Evolutionary conservation across 257 asterid species (phyloP).

Genomic region (Anisodus acutangulus): DNA sequence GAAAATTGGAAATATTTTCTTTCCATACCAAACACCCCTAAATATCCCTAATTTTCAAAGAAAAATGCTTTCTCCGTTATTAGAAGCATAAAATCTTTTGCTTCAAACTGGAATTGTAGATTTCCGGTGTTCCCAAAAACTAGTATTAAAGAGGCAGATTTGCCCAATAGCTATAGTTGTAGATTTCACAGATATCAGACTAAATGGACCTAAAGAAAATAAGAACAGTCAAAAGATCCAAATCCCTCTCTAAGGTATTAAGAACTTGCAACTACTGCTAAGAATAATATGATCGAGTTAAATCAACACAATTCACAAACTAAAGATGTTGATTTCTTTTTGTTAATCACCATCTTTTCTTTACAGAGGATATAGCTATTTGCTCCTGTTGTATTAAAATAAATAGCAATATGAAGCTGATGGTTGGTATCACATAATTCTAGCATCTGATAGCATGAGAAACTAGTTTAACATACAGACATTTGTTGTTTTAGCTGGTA

Average conservation of each 20-base stretch:
- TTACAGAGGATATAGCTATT: neutral
- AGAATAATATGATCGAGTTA: neutral
- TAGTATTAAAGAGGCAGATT: neutral
- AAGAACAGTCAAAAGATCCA: neutral
- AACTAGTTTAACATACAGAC: neutral
- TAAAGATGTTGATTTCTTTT: conserved; percentile 7
- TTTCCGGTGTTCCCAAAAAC: neutral
- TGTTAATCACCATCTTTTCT: neutral
- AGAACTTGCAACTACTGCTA: neutral
- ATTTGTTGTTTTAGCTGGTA: neutral
- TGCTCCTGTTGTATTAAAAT: neutral
- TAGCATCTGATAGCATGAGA: neutral
- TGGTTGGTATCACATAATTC: neutral
- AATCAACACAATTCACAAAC: neutral
- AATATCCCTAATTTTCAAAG: neutral
- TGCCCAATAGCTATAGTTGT: neutral
- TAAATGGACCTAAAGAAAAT: neutral
- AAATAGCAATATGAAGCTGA: neutral
- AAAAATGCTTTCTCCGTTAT: neutral
- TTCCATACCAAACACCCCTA: no score
- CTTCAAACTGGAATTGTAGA: neutral
- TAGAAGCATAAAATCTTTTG: neutral
- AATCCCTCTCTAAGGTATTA: neutral
- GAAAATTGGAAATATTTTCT: no score
- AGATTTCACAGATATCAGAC: neutral